Base-by-base conservation (phyloP, 2,329 filamentous ascomycete genomes). In the Talaromyces albobiverticillius region DNA sequence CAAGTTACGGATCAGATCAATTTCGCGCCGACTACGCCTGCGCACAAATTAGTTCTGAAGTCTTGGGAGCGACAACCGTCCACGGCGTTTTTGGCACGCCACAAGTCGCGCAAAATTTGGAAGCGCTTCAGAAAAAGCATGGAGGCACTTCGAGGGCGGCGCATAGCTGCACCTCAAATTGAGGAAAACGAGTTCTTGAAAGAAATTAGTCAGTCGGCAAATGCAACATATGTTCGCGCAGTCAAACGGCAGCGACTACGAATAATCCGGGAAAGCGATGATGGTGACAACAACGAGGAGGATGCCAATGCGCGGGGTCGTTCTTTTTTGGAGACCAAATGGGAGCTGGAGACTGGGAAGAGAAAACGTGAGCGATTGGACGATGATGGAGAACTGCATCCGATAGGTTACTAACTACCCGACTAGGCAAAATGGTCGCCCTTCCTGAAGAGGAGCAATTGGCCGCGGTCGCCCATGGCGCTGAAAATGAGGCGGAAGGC, bases 41-140 rank as follows among this genome's bases (percentile, higher is more conserved):
- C 63, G 29, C 54, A 63, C n/a, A 66, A 61, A 43, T 62, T 64
- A 29, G 56, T 64, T 32, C 72, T 72, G 26, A 72, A 71, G 53
- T 60, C 72, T 54, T 77, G 75, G 75, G 74, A 77, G 53, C 73
- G 75, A 54, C 71, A 71, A 53, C 74, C 74, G 16, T 69, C 73
- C 3, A 74, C 71, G 5, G 68, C 74, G 3, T 71, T 73, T 46
- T 58, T 67, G 34, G 60, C 68, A 13, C 71, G 72, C 10, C 65
- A 70, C 38, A 73, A 71, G 38, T 65, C 73, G 36, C 72, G 71
- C 46, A 77, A 75, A 53, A 65, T 77, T 52, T 77, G 75, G 75
- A 77, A 76, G 59, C 69, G 75, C 46, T 68, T 76, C 55, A 65
- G 65, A 25, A 61, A 65, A 6, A 69, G 67, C 3, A 72, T 71